phyloP scores from a whole-genome alignment of 495 filamentous ascomycete species.

The Glonium stellatum region DNA sequence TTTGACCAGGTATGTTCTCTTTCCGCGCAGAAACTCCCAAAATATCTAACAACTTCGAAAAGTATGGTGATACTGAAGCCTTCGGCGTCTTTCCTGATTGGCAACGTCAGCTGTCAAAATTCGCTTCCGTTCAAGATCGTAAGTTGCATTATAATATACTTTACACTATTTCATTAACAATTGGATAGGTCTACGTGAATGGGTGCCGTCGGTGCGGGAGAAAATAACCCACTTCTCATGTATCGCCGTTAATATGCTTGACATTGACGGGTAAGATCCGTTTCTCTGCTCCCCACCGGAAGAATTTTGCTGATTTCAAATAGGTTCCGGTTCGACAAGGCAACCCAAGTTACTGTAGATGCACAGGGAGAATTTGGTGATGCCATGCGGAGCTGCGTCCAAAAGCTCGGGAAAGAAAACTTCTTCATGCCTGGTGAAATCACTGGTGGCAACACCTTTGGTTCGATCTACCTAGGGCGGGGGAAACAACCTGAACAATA shows the following conservation, averaged over 20 bases:
- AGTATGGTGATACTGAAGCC: conserved; percentile 62
- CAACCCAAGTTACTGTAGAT: conserved; percentile 43
- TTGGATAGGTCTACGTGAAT: conserved; percentile 49
- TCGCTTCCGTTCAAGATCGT: conserved; percentile 68
- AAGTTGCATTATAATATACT: not conserved
- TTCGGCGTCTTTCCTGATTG: conserved; percentile 65
- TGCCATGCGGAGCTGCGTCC: conserved; percentile 39
- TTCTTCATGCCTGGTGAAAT: conserved; percentile 47
- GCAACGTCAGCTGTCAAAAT: conserved; percentile 63
- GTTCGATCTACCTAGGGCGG: conserved; percentile 60
- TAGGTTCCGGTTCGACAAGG: conserved; percentile 44
- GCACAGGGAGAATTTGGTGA: conserved; percentile 42
- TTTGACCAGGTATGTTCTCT: conserved; percentile 46
- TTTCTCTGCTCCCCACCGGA: not conserved
- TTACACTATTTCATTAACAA: not conserved
- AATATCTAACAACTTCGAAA: conserved; percentile 8
- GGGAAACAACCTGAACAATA: conserved; percentile 51
- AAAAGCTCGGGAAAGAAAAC: conserved; percentile 40
- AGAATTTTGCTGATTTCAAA: not conserved
- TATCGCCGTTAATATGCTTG: conserved; percentile 41
- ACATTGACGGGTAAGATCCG: conserved; percentile 38
- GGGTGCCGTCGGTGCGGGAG: conserved; percentile 54
- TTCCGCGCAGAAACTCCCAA: not conserved
- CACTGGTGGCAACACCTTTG: conserved; percentile 44
- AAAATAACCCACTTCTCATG: conserved; percentile 56